Base-by-base conservation (phyloP, 225 moss, liverwort and hornwort genomes). In the Bryoerythrophyllum caledonicum region DNA sequence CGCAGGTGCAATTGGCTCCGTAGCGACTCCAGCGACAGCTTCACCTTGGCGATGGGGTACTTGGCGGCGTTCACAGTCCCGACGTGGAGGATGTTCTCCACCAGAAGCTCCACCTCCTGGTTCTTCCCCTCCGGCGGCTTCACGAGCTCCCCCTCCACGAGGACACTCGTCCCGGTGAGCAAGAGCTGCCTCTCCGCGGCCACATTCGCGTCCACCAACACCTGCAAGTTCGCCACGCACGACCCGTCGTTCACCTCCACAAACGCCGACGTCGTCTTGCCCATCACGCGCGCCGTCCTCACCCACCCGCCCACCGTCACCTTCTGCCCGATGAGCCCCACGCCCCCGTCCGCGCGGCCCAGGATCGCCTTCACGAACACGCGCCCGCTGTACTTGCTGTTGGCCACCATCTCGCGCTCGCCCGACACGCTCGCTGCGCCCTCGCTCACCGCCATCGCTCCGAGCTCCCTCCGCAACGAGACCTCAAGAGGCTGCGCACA, bases 181-280 rank as follows among this genome's bases (percentile, higher is more conserved):
- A 88, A 86, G 16, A 89, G 78, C 73, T 90, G 84, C 70, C 38
- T 80, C 74, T 87, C 87, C 34, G 79, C 46, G 0, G 94, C 94
- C 59, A 90, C 73, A 41, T 62, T 62, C 21, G 87, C 81, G 23
- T 94, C 94, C 27, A 99, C 90, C 46, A 94, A 78, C 55, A 97
- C 94, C 94, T 99, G 97, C 67, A 99, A 82, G 70, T 94, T 99
- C 20, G 75, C 86, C 0, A 90, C 84, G 74, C 91, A 90, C 51
- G 97, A 99, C 20, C 97, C 97, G 26, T 99, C 94, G 76, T 99
- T 99, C 67, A 99, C 85, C 80, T 99, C 97, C 74, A 99, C 51
- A 75, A 99, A 99, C 13, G 78, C 90, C 2, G 82, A 88, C 12
- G 85, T 76, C 37, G 87, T 89, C 48, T 85, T 80, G 17, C 90